A percentile compares a stretch with the other conserved stretches of the same genome.
Evolutionary conservation across 2,329 filamentous ascomycete species (phyloP).

Genomic region (Talaromyces sp.): DNA sequence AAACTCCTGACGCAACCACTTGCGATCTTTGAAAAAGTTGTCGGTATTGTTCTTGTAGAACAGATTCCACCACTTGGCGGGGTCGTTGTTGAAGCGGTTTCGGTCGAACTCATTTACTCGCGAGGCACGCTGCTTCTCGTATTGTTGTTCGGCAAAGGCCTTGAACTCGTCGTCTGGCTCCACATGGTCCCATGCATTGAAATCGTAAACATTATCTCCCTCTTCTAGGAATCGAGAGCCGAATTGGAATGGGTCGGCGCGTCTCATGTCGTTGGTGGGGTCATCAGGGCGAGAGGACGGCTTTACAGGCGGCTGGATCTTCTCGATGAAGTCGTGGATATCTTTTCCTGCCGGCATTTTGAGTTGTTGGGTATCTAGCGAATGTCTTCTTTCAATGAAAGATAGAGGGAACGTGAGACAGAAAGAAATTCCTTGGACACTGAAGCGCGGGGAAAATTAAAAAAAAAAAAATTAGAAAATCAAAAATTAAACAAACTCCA

Average conservation of each 20-base stretch:
- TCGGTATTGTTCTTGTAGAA: conserved; percentile 98
- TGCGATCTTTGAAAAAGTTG: conserved; percentile 98
- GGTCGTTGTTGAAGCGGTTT: conserved; percentile 82
- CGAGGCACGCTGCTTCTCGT: conserved; percentile 77
- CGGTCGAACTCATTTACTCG: conserved; percentile 95
- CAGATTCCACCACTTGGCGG: conserved; percentile 95
- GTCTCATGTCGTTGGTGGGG: conserved; percentile 76
- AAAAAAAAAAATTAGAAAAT: conserved; percentile 3
- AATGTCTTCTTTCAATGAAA: not conserved
- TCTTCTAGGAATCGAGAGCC: conserved; percentile 83
- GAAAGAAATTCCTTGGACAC: not conserved
- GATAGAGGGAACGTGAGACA: not conserved
- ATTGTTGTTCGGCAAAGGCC: conserved; percentile 82
- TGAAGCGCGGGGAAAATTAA: conserved; percentile 2
- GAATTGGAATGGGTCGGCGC: conserved; percentile 92
- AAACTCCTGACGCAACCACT: conserved; percentile 96
- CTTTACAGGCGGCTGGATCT: conserved; percentile 50
- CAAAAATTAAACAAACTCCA: not conserved
- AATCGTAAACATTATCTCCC: conserved; percentile 89
- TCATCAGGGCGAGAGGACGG: conserved; percentile 69
- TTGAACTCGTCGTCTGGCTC: conserved; percentile 87
- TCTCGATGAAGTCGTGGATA: conserved; percentile 36
- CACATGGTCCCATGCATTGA: conserved; percentile 99
- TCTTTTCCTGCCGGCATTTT: conserved; percentile 18
- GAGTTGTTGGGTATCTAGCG: not conserved